A percentile compares a stretch with the other conserved stretches of the same genome.
Conservation (phyloP, 225 moss, liverwort and hornwort genomes). For the Anthoceros angustus region DNA sequence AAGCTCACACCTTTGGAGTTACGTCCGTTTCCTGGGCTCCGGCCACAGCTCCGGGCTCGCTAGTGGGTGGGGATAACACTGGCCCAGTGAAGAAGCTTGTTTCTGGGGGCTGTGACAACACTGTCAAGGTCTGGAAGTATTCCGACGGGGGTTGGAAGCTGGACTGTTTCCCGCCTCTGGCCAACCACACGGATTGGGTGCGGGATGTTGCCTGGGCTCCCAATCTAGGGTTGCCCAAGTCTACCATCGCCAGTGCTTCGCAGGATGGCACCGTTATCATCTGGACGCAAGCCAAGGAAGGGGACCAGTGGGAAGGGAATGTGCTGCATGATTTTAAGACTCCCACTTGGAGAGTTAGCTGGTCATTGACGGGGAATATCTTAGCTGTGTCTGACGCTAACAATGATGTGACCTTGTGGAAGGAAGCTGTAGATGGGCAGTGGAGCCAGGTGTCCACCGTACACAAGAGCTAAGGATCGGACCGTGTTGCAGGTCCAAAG, state of each 20-base stretch:
- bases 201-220: conserved; percentile 96
- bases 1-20: conserved; percentile 81
- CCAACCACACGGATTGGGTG: conserved; percentile 79
- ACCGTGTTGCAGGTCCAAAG: neutral
- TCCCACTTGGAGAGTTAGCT: conserved; percentile 78
- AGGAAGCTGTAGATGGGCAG: conserved; percentile 84
- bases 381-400: conserved; percentile 64
- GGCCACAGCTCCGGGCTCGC: conserved; percentile 54
- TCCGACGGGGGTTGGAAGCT: conserved; percentile 63
- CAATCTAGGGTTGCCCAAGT: conserved; percentile 72
- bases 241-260: conserved; percentile 82
- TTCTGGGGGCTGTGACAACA: conserved; percentile 83
- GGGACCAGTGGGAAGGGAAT: conserved; percentile 74
- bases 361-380: conserved; percentile 81
- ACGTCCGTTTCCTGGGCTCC: conserved; percentile 87
- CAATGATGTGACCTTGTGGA: conserved; percentile 76
- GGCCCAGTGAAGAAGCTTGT: conserved; percentile 63
- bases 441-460: conserved; percentile 71
- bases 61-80: conserved; percentile 40
- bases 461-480: conserved; percentile 12
- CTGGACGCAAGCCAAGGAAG: conserved; percentile 86
- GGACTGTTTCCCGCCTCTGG: conserved; percentile 85
- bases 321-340: conserved; percentile 63
- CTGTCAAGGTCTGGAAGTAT: conserved; percentile 83
- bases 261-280: conserved; percentile 85